These are phyloP conservation scores for Metarhizium robertsii DNA, from an alignment of 2,329 filamentous ascomycete species.

Conservation along the genomic window DNA sequence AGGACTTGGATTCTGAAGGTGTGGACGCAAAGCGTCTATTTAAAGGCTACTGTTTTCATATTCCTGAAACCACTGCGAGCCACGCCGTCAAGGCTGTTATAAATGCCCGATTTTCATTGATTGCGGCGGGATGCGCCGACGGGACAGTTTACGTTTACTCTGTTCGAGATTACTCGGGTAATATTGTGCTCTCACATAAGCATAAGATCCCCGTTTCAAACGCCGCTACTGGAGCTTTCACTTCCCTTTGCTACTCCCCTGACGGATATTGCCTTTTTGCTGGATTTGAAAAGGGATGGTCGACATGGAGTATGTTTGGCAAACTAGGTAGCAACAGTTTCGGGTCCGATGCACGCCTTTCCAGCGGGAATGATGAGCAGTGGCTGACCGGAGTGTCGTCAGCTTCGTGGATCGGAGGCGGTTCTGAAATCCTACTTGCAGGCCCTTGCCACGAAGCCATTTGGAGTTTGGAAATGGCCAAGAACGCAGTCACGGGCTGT, in stretches of 20 bases:
- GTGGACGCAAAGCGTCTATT: slow-evolving; percentile 60
- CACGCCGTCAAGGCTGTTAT: slow-evolving; percentile 69
- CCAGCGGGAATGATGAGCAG: slow-evolving; percentile 60
- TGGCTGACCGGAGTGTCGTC: slow-evolving; percentile 76
- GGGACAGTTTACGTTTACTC: slow-evolving; percentile 83
- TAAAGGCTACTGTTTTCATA: slow-evolving; percentile 84
- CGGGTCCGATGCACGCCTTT: slow-evolving; percentile 53
- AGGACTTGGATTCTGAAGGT: slow-evolving; percentile 31
- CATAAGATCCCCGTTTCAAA: slow-evolving; percentile 61
- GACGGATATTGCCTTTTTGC: slow-evolving; percentile 95
- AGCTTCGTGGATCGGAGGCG: slow-evolving; percentile 79
- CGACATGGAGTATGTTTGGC: slow-evolving; percentile 94
- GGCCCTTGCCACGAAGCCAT: slow-evolving; percentile 64
- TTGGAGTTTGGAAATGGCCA: slow-evolving; percentile 85
- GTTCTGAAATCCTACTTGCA: slow-evolving; percentile 74
- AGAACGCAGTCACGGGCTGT: slow-evolving; percentile 85
- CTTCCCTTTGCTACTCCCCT: slow-evolving; percentile 75
- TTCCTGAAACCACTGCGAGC: slow-evolving; percentile 48
- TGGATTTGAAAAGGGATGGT: slow-evolving; percentile 88
- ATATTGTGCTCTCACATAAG: slow-evolving; percentile 78
- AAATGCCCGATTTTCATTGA: slow-evolving; percentile 88
- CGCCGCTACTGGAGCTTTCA: slow-evolving; percentile 59
- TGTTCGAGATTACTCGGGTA: slow-evolving; percentile 85
- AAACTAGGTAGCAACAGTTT: slow-evolving; percentile 85
- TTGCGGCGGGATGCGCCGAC: slow-evolving; percentile 75